Conservation (phyloP, 345 rosid species). For the Balakata baccata region DNA sequence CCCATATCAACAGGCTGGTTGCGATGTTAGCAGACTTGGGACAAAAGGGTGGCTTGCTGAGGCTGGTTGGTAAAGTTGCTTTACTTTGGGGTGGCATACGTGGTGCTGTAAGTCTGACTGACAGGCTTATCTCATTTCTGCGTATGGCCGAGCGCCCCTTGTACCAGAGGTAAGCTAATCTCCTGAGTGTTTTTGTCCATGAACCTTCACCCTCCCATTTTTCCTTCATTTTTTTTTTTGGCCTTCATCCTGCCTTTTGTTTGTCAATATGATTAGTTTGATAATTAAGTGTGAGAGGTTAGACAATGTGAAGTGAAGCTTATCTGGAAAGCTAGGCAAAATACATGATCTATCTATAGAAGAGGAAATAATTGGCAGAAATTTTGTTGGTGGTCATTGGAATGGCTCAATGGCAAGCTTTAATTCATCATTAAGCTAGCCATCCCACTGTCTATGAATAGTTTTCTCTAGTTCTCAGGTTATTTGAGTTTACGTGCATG, state of each 20-base stretch:
- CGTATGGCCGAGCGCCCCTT: constrained; percentile 76
- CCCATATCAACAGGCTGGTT: constrained; percentile 60
- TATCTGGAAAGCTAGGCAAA: not conserved
- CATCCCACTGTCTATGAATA: not conserved
- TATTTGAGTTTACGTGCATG: not conserved
- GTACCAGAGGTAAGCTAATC: constrained; percentile 57
- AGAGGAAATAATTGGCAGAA: not conserved
- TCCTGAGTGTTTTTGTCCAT: not conserved
- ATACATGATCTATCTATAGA: not conserved
- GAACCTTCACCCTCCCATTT: not conserved
- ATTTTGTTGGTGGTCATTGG: not conserved
- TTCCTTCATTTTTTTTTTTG: not conserved
- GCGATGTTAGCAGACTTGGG: constrained; percentile 81
- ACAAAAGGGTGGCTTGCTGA: constrained; percentile 88
- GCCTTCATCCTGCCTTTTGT: not conserved
- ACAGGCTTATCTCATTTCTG: constrained; percentile 68
- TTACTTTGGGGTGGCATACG: constrained; percentile 99
- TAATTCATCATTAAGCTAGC: not conserved
- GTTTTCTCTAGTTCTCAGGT: not conserved
- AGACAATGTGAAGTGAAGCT: not conserved
- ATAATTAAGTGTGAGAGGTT: no score
- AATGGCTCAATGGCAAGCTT: not conserved
- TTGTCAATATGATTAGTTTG: not conserved
- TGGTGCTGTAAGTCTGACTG: constrained; percentile 91
- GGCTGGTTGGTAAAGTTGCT: constrained; percentile 84